Evolutionary conservation across 345 rosid genomes (phyloP).

Genomic region (Linum usitatissimum): DNA sequence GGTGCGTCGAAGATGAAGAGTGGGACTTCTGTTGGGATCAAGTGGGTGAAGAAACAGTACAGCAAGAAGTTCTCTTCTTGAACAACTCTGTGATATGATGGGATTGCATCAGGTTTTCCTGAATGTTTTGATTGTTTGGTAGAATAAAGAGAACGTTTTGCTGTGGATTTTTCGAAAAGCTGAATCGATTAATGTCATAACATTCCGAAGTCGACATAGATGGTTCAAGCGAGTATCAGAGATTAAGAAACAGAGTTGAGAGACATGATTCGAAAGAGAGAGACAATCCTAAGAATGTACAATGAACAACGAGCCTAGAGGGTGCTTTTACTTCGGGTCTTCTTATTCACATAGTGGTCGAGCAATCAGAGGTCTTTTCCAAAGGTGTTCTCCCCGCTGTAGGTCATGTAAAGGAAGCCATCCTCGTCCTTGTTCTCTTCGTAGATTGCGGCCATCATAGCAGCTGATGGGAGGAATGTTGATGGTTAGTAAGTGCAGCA

Average conservation of each 20-base stretch:
- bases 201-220: too few species aligned
- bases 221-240: too few species aligned
- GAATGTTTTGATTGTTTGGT: too few species aligned
- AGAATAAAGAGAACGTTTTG: too few species aligned
- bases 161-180: too few species aligned
- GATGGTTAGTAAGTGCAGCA: not conserved
- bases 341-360: not conserved
- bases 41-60: slow-evolving; percentile 17
- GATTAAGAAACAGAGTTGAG: too few species aligned
- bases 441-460: slow-evolving; percentile 87
- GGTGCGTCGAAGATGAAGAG: slow-evolving; percentile 16
- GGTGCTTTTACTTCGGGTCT: not conserved
- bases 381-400: slow-evolving; percentile 97
- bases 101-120: not conserved
- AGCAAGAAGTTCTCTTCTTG: slow-evolving; percentile 14
- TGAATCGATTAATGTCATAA: too few species aligned
- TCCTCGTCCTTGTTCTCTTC: slow-evolving; percentile 97
- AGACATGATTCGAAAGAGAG: too few species aligned
- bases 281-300: too few species aligned
- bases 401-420: slow-evolving; percentile 95
- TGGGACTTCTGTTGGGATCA: slow-evolving; percentile 16
- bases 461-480: slow-evolving; percentile 49
- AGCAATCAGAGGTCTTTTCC: slow-evolving; percentile 30
- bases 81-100: not conserved
- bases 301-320: too few species aligned